Evolutionary conservation across 768 basidiomycete genomes (phyloP), one percentile per base, ranked within the genome.

Genomic region (Rhodotorula taiwanensis): DNA sequence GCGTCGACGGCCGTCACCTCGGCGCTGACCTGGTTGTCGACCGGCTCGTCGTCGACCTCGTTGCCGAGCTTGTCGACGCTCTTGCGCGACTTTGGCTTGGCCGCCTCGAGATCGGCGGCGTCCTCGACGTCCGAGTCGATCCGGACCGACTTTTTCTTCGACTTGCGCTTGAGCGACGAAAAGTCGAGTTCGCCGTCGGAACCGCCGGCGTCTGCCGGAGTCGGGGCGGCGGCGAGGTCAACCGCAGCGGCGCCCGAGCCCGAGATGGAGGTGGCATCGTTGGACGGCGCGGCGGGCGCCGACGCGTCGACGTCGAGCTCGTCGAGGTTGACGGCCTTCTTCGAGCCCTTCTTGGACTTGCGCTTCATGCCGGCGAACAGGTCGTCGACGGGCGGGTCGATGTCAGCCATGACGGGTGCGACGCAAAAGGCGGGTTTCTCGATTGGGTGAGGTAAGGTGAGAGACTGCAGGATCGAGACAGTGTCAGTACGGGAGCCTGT

Each of bases 151-250:
- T 77, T 65, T 74, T 92, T 92, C 79, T 91, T 93, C 80, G 93
- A 62, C 58, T 66, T 93, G 81, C 92, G 94, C 75, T 79, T 79
- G 80, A 97, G 95, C 76, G 97, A 81, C 75, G 97, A 94, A 11
- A 88, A 89, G 75, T 97, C 97, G 78, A 91, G 89, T 62, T 93
- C 81, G 71, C 92, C 92, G 65, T 87, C 89, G 16, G 82, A 79
- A 8, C 80, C 80, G 60, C 80, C 71, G 49, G 55, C 58, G 47
- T 61, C 59, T 42, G 55, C 53, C 7, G 62, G 58, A 11, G 59
- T 14, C 20, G 58, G 53, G 10, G 47, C 64, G 13, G 62, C 56
- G 16, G 65, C 55, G 30, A 45, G 55, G 31, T 64, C 52, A 7
- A 62, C 51, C 48, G 64, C 47, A 53, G 62, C 65, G 25, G 59